phyloP scores from a whole-genome alignment of 2,329 filamentous ascomycete species.

The Pseudogymnoascus sp. region DNA sequence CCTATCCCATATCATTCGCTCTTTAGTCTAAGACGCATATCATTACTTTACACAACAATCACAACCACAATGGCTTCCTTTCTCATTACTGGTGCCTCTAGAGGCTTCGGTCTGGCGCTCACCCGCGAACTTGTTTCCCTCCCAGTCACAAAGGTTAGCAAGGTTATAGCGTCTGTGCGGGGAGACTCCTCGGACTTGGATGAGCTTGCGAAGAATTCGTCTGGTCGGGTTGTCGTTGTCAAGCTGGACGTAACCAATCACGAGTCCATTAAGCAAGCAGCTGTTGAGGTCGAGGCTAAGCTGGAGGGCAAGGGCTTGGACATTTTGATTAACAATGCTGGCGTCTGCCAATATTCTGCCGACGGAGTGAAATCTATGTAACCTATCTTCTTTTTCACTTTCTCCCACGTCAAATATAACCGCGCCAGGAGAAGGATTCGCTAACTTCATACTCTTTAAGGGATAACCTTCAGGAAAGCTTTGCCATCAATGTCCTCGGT shows the following conservation, averaged over 20 bases:
- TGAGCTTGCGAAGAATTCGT: constrained; percentile 29
- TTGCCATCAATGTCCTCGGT: constrained; percentile 33
- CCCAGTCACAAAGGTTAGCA: constrained; percentile 30
- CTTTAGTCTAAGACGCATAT: background rate
- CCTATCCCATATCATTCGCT: background rate
- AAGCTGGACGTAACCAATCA: constrained; percentile 33
- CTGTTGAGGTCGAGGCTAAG: constrained; percentile 26
- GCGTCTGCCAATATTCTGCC: constrained; percentile 19
- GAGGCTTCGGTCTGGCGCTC: constrained; percentile 32
- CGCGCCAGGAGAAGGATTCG: background rate
- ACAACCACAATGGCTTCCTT: constrained; percentile 28
- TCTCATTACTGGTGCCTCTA: constrained; percentile 32
- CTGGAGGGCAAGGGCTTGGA: constrained; percentile 36
- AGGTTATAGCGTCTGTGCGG: constrained; percentile 36
- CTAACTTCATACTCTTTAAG: constrained; percentile 3
- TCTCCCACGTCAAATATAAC: background rate
- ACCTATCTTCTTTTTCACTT: background rate
- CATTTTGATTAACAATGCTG: constrained; percentile 41
- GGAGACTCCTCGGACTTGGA: constrained; percentile 30
- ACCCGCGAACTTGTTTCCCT: constrained; percentile 25
- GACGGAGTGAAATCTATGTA: constrained; percentile 15
- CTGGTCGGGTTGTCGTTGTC: constrained; percentile 32
- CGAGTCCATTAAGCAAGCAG: constrained; percentile 31
- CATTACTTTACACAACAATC: background rate
- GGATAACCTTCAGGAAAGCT: constrained; percentile 25